phyloP scores from a whole-genome alignment of 768 basidiomycete species.

The Boletus reticuloceps region DNA sequence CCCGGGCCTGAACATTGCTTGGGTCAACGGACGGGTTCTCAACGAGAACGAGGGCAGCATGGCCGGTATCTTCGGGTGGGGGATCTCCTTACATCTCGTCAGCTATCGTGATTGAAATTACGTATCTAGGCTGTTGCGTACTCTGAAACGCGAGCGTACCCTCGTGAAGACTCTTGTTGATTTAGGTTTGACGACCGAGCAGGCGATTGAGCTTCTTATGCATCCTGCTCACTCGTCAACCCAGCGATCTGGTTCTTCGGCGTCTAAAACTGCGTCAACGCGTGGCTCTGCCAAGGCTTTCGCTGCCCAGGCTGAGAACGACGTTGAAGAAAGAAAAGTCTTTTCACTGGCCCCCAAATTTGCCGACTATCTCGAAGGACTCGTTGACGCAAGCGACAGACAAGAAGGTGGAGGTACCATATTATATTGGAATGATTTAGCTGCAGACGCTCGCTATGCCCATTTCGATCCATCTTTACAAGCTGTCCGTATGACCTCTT shows the following conservation, averaged over 20 bases:
- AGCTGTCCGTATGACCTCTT: slow-evolving; percentile 36
- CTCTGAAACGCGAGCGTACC: slow-evolving; percentile 68
- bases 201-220: slow-evolving; percentile 74
- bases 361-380: slow-evolving; percentile 46
- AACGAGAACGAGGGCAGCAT: slow-evolving; percentile 64
- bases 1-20: slow-evolving; percentile 56
- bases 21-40: slow-evolving; percentile 77
- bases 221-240: slow-evolving; percentile 55
- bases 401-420: slow-evolving; percentile 72
- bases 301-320: background rate
- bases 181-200: slow-evolving; percentile 57
- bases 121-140: slow-evolving; percentile 53
- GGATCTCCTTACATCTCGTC: slow-evolving; percentile 7
- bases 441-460: slow-evolving; percentile 70
- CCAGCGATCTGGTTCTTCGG: slow-evolving; percentile 36
- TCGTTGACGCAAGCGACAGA: slow-evolving; percentile 92
- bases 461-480: slow-evolving; percentile 51
- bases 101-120: slow-evolving; percentile 5
- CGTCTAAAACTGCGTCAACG: background rate
- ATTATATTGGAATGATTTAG: slow-evolving; percentile 89
- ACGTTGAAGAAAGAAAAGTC: slow-evolving; percentile 64
- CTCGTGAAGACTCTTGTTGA: slow-evolving; percentile 56
- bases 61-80: slow-evolving; percentile 48
- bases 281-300: slow-evolving; percentile 11
- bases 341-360: slow-evolving; percentile 66